A percentile compares a stretch with the other conserved stretches of the same genome.
Conservation (phyloP, 2,329 filamentous ascomycete species). For the Colletotrichum cordylinicola region DNA sequence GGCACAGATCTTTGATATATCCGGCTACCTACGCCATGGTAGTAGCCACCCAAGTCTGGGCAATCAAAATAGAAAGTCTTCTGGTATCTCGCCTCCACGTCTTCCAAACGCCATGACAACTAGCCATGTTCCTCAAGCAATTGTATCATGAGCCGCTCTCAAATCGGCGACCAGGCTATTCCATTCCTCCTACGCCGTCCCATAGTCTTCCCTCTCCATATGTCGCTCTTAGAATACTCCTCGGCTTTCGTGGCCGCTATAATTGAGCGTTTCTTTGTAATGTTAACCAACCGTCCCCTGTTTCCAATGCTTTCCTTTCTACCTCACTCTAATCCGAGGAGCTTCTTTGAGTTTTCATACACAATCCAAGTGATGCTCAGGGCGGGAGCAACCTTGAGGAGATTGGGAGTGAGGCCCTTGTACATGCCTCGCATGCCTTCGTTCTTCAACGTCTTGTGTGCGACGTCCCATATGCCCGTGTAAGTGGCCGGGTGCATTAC, state of each 20-base stretch:
- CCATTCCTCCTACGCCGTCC: neutral
- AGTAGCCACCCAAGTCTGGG: neutral
- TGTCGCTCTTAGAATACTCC: neutral
- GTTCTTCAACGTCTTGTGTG: slow-evolving; percentile 78
- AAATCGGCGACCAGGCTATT: neutral
- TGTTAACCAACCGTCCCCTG: neutral
- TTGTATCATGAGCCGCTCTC: neutral
- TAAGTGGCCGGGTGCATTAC: slow-evolving; percentile 91
- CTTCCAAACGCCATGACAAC: slow-evolving; percentile 13
- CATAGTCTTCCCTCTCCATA: neutral
- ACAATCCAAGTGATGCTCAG: slow-evolving; percentile 95
- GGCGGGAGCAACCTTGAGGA: slow-evolving; percentile 94
- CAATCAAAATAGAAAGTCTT: slow-evolving; percentile 12
- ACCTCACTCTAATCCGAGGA: slow-evolving; percentile 60
- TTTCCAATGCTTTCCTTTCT: neutral
- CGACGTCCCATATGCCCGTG: slow-evolving; percentile 88
- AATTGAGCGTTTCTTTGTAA: neutral
- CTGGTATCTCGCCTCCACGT: slow-evolving; percentile 17
- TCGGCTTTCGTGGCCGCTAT: neutral
- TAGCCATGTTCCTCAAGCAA: slow-evolving; percentile 11
- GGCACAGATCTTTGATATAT: neutral
- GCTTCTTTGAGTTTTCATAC: slow-evolving; percentile 86
- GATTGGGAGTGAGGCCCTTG: slow-evolving; percentile 92
- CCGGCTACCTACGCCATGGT: neutral
- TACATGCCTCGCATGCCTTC: slow-evolving; percentile 90